A percentile compares a stretch with the other conserved stretches of the same genome.
Conservation (phyloP, 768 basidiomycete genomes). For the Naematelia aurantialba region DNA sequence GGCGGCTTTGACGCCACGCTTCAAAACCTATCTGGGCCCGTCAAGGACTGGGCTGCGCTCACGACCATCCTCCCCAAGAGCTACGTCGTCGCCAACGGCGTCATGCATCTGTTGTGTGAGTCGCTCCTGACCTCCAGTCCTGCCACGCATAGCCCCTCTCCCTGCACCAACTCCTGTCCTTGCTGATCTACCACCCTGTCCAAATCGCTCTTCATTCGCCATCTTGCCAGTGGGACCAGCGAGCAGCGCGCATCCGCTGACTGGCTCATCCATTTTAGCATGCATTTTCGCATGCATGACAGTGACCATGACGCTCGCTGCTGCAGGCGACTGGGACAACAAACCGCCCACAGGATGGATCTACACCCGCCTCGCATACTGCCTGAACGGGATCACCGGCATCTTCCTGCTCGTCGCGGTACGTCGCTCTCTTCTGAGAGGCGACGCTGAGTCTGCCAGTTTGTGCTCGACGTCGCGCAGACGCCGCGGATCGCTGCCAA, state of each 20-base stretch:
- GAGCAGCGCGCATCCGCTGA: background rate
- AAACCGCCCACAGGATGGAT: conserved; percentile 21
- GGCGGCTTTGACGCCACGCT: background rate
- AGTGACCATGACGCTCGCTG: conserved; percentile 27
- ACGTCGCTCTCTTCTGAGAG: conserved; percentile 12
- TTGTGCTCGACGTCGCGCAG: no score
- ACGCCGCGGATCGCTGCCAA: background rate
- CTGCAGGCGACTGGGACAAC: conserved; percentile 23
- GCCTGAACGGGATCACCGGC: conserved; percentile 7
- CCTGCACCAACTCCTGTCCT: background rate
- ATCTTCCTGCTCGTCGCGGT: conserved; percentile 31
- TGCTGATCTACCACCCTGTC: background rate
- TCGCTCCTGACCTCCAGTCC: background rate
- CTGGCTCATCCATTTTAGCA: conserved; percentile 6
- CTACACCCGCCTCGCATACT: conserved; percentile 34
- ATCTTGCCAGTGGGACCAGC: background rate
- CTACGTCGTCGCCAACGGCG: conserved; percentile 24
- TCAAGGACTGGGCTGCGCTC: conserved; percentile 9
- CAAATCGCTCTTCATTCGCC: background rate
- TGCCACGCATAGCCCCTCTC: background rate
- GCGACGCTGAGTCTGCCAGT: background rate
- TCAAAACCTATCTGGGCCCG: background rate
- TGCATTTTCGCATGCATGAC: conserved; percentile 20
- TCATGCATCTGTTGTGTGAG: conserved; percentile 30
- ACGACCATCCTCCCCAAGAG: conserved; percentile 9